A percentile compares a stretch with the other conserved stretches of the same genome.
phyloP scores from a whole-genome alignment of 2,329 filamentous ascomycete genomes.

The Pyricularia sp. region DNA sequence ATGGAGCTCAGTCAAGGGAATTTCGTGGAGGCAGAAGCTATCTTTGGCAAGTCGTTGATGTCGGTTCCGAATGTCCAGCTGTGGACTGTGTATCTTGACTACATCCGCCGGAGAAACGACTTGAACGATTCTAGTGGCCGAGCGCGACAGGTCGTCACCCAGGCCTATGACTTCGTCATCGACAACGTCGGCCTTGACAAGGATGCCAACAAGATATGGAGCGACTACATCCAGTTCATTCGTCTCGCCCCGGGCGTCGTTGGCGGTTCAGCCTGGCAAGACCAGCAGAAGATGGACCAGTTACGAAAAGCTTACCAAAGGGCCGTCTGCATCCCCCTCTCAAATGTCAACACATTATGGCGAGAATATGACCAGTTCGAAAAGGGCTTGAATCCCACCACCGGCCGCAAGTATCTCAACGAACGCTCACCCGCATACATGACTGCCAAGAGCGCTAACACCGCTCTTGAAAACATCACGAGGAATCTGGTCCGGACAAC shows the following conservation, averaged over 20 bases:
- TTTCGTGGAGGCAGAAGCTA: constrained; percentile 66
- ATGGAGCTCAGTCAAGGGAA: constrained; percentile 87
- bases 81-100: constrained; percentile 91
- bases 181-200: constrained; percentile 85
- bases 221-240: constrained; percentile 90
- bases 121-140: constrained; percentile 70
- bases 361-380: constrained; percentile 98
- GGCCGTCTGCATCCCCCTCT: constrained; percentile 79
- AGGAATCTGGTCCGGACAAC: constrained; percentile 67
- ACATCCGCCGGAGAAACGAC: constrained; percentile 86
- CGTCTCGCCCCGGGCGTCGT: constrained; percentile 78
- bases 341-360: constrained; percentile 77
- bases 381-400: constrained; percentile 85
- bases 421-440: constrained; percentile 91
- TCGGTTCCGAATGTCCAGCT: constrained; percentile 74
- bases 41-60: constrained; percentile 72
- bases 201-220: constrained; percentile 83
- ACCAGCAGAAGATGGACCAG: constrained; percentile 95
- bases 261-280: constrained; percentile 85
- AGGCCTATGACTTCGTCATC: constrained; percentile 88
- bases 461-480: constrained; percentile 82
- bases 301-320: constrained; percentile 87
- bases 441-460: constrained; percentile 87
- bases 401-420: constrained; percentile 87
- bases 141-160: constrained; percentile 69